Base-by-base conservation (phyloP, 805 yeast genomes). In the Starmerella apis region DNA sequence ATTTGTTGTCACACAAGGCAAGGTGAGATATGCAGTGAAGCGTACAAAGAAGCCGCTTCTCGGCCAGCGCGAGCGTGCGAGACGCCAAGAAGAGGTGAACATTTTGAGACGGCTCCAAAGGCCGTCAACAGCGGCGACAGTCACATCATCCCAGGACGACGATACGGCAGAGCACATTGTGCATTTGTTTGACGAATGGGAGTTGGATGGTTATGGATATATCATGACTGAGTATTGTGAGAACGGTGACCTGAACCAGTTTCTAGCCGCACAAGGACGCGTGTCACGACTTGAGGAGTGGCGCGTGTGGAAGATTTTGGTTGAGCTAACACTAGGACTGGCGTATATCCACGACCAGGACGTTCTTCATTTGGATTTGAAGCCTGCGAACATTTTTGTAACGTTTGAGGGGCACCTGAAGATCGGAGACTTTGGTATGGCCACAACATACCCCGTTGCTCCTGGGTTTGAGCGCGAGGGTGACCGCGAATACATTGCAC, bases 401-500 rank as follows among this genome's bases (percentile, higher is more conserved):
- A 86, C 96, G 0, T 92, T 92, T 67, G 97, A 92, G 63, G 98
- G 98, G 25, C 77, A 80, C 27, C 74, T 92, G 59, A 92, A 90
- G 69, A 83, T 92, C 61, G 98, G 96, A 18, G 98, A 92, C 67
- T 92, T 92, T 70, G 98, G 98, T 8, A 78, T 92, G 73, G 95
- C 96, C 5, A 77, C 95, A 2, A 78, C 77, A 56, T 69, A 79
- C 47, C 97, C 97, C 0, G 79, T 61, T 6, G 60, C 67, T 13
- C 51, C 55, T 9, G 73, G 72, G 27, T 81, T 86, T 60, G 98
- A 92, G 66, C 77, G 95, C 57, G 98, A 92, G 68, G 98, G 98
- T 24, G 98, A 92, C 66, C 73, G 97, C 47, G 95, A 90, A 64
- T 92, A 92, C 66, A 92, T 92, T 67, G 97, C 98, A 0, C 98